Conservation (phyloP, 306 rosid species). For the Trifolium repens region DNA sequence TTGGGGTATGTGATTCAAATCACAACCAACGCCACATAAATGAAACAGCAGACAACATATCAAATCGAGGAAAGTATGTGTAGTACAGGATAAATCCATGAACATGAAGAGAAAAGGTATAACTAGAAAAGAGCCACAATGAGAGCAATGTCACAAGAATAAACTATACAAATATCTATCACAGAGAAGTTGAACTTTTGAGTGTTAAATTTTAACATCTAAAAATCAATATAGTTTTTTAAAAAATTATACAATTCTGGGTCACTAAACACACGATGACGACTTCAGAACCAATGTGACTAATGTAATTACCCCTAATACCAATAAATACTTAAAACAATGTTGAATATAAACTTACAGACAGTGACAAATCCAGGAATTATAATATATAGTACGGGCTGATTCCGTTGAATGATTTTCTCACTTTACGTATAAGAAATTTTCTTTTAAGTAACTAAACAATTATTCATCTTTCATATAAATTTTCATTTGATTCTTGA, state of each 20-base stretch:
- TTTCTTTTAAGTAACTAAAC: too few species aligned
- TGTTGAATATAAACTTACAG: neutral
- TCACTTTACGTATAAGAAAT: too few species aligned
- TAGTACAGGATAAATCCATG: constrained; percentile 1
- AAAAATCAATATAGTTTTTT: neutral
- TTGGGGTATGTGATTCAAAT: neutral
- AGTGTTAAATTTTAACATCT: constrained; percentile 10
- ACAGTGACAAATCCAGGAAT: too few species aligned
- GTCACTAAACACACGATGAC: constrained; percentile 3
- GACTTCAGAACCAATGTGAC: constrained; percentile 17
- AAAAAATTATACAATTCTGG: constrained; percentile 6
- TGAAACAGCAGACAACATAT: neutral
- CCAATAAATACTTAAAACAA: constrained; percentile 19
- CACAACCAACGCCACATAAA: neutral
- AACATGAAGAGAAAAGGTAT: constrained; percentile 20
- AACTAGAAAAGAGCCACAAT: constrained; percentile 2
- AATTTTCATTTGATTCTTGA: too few species aligned
- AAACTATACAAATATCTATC: constrained; percentile 10
- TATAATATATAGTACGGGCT: too few species aligned
- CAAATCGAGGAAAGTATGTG: neutral
- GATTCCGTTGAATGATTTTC: too few species aligned
- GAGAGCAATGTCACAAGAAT: constrained; percentile 32
- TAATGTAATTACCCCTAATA: constrained; percentile 9
- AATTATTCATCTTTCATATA: too few species aligned
- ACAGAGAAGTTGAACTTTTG: neutral